Percentiles rank a stretch among this genome's conserved stretches.
Conservation (phyloP, 371 early-diverging fungal species). For the Phascolomyces articulosus region DNA sequence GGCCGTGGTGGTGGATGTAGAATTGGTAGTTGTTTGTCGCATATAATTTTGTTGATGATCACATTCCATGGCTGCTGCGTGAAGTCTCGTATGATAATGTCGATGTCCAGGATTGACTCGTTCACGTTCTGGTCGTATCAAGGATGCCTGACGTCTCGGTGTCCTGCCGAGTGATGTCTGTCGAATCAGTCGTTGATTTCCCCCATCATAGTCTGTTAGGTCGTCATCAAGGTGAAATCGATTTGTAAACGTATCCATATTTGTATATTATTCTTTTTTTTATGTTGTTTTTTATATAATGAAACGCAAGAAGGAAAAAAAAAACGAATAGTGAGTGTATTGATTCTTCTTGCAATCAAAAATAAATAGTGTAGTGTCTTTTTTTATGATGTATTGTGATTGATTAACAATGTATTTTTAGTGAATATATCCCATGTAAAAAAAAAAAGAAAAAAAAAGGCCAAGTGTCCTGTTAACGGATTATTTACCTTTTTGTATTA, state of each 20-base stretch:
- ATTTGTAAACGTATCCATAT: not conserved
- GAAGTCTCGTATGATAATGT: constrained; percentile 45
- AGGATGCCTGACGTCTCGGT: constrained; percentile 51
- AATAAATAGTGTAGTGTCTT: no score
- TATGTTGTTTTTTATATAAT: not conserved
- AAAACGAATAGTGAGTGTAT: no score
- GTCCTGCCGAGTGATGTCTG: not conserved
- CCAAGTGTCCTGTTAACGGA: no score
- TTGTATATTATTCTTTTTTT: not conserved
- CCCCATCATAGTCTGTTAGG: constrained; percentile 7
- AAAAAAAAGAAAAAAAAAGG: no score
- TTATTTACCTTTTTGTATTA: no score
- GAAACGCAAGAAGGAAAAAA: not conserved
- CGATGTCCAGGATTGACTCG: constrained; percentile 50
- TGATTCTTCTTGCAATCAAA: no score
- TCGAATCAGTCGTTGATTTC: constrained; percentile 15
- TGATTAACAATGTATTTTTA: no score
- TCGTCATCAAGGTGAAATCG: not conserved
- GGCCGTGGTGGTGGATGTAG: not conserved
- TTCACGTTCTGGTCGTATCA: constrained; percentile 65
- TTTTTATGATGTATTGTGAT: no score
- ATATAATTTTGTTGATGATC: constrained; percentile 44
- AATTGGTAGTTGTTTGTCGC: not conserved
- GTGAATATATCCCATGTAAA: no score
- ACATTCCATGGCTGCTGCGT: constrained; percentile 23